These are phyloP conservation scores for Yamadazyma ubonensis DNA, from an alignment of 805 yeast genomes.

Conservation along the genomic window DNA sequence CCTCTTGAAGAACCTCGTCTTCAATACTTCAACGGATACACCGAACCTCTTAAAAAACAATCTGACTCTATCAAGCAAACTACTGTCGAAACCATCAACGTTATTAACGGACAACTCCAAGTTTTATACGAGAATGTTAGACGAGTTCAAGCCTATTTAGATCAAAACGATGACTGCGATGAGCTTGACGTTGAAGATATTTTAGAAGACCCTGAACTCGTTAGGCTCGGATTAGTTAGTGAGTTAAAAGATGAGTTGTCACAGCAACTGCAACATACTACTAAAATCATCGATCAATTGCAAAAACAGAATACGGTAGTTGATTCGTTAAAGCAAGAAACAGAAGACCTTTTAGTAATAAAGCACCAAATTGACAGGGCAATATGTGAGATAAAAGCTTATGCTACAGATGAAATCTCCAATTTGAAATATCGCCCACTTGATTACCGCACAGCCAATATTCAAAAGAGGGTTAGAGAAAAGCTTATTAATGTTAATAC, in stretches of 20 bases:
- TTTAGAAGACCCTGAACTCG: neutral
- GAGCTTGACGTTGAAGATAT: neutral
- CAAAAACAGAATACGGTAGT: neutral
- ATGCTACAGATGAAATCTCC: constrained; percentile 1
- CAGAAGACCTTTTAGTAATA: neutral
- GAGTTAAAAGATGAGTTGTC: too few relatives aligned
- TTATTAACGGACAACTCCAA: neutral
- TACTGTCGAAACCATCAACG: neutral
- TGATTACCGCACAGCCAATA: constrained; percentile 27
- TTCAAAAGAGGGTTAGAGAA: constrained; percentile 25
- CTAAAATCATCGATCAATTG: neutral
- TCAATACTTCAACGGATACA: neutral
- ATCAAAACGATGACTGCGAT: neutral
- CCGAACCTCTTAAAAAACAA: neutral
- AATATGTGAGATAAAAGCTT: constrained; percentile 24
- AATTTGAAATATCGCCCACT: constrained; percentile 23
- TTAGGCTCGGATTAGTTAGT: too few relatives aligned
- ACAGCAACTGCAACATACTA: too few relatives aligned
- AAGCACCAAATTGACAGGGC: constrained; percentile 23
- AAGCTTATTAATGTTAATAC: constrained; percentile 24
- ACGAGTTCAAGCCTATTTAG: neutral
- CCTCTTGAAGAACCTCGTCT: neutral
- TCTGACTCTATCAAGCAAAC: neutral
- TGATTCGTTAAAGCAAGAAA: neutral
- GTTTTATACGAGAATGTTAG: neutral